Evolutionary conservation across 768 basidiomycete species (phyloP).

Genomic region (Termitomyces sp.): DNA sequence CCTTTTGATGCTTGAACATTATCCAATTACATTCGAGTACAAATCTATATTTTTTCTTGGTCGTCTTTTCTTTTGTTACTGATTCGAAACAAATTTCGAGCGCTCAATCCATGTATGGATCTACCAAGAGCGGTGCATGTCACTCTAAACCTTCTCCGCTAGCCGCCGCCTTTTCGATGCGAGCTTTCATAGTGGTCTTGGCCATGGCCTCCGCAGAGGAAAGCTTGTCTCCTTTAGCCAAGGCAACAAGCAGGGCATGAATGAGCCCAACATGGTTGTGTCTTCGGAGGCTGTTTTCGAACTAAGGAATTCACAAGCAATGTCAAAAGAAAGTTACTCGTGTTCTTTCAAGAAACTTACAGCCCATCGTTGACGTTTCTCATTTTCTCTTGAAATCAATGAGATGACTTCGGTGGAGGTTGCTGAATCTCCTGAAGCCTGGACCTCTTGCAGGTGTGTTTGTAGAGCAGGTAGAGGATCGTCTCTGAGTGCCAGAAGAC

Average conservation of each 20-base stretch:
- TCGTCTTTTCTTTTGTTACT: background rate
- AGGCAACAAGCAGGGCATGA: conserved; percentile 63
- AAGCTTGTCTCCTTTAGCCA: conserved; percentile 68
- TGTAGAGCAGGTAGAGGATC: conserved; percentile 72
- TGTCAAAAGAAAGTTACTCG: background rate
- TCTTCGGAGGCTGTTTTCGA: conserved; percentile 80
- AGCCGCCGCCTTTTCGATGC: conserved; percentile 37
- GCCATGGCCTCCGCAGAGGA: conserved; percentile 43
- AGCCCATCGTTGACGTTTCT: conserved; percentile 77
- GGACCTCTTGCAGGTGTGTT: conserved; percentile 45
- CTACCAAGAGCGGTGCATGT: background rate
- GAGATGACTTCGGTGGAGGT: conserved; percentile 49
- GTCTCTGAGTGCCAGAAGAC: conserved; percentile 79
- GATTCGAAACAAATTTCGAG: background rate
- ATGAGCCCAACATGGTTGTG: conserved; percentile 86
- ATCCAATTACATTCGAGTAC: background rate
- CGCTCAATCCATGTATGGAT: background rate
- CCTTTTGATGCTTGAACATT: background rate
- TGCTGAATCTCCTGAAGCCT: conserved; percentile 32
- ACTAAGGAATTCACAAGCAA: conserved; percentile 34
- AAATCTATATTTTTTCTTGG: background rate
- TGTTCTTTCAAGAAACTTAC: conserved; percentile 38
- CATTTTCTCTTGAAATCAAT: conserved; percentile 59
- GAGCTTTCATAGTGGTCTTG: conserved; percentile 37
- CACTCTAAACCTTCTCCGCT: conserved; percentile 39